Base-by-base conservation (phyloP, 345 rosid genomes). In the Xanthoceras sorbifolium region DNA sequence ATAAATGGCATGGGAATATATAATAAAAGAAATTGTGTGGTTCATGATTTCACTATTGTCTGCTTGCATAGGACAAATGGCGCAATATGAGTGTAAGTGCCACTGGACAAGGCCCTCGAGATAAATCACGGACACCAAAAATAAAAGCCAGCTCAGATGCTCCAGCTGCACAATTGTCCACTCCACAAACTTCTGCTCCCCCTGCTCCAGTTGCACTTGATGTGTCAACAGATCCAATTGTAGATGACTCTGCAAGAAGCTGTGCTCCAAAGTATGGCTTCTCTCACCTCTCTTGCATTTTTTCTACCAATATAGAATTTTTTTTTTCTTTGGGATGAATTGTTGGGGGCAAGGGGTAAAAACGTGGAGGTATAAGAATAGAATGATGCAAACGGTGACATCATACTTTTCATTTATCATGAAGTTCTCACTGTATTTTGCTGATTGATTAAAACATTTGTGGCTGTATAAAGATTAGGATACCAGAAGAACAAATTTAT, bases 51-150 rank as follows among this genome's bases (percentile, higher is more conserved):
- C 44, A 31, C 46, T 63, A 6, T 63, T 64, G 46, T 20, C 12
- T 76, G 64, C 34, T 75, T 74, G 28, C 4, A 6, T 55, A 96
- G 99, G 99, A 96, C 77, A 96, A 96, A 77, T 96, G 98, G 99
- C 84, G 98, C 79, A 92, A 95, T 82, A 79, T 93, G 96, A 82
- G 83, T 71, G 96, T 90, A 55, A 83, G 90, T 79, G 83, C 84
- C n/a, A 84, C 87, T 23, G 78, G 82, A 62, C 92, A 82, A 81
- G 86, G 87, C 72, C 73, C 82, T 40, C 82, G 85, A 78, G 91
- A 93, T 55, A 95, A 87, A 86, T 72, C 89, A 64, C 82, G 91
- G 68, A 72, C 88, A 9, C 69, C 78, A 1, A 91, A 87, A 76
- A 67, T 84, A 11, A 91, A 90, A 86, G 79, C 84, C 1, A 81